phyloP scores from a whole-genome alignment of 169 alveolate species.

The Nephromyces sp. region DNA sequence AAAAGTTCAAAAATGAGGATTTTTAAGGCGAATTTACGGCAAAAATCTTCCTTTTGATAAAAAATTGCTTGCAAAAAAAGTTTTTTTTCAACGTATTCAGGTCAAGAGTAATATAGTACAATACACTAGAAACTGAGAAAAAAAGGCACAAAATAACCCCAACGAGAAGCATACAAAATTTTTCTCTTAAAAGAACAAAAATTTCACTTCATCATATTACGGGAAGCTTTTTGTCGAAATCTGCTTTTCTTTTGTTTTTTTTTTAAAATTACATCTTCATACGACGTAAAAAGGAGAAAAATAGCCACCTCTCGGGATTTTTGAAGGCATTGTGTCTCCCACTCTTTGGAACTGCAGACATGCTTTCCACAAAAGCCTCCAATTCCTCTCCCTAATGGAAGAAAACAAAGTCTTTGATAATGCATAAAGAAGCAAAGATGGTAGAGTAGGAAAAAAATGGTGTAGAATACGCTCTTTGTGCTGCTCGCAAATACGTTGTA shows the following conservation, averaged over 20 bases:
- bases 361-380: slow-evolving; percentile 23
- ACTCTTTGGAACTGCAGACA: slow-evolving; percentile 38
- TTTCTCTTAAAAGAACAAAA: background rate
- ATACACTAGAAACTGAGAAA: background rate
- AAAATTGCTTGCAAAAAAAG: no score
- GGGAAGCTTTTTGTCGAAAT: no score
- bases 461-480: background rate
- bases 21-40: no score
- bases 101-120: no score
- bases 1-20: no score
- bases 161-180: background rate
- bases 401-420: background rate
- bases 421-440: background rate
- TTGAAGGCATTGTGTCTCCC: slow-evolving; percentile 76
- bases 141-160: background rate
- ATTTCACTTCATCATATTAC: no score
- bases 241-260: no score
- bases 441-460: background rate
- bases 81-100: no score
- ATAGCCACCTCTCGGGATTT: slow-evolving; percentile 55
- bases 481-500: no score
- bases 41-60: no score
- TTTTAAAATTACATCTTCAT: background rate
- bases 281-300: background rate
- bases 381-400: slow-evolving; percentile 23